A percentile compares a stretch with the other conserved stretches of the same genome.
phyloP scores from a whole-genome alignment of 2,329 filamentous ascomycete species.

The Cryphonectria parasitica region DNA sequence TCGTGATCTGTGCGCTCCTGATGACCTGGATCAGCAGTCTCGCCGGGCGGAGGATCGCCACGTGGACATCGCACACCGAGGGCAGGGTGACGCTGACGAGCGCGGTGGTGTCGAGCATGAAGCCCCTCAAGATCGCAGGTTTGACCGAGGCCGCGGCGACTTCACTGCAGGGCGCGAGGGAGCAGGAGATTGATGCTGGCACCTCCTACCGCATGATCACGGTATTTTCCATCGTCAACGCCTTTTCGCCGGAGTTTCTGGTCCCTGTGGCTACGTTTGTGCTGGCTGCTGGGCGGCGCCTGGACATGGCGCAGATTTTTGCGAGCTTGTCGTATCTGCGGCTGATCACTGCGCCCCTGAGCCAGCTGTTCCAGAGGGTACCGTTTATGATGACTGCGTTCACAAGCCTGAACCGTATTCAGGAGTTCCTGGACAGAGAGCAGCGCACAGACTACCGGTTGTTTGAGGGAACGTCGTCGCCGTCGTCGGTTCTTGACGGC shows the following conservation, averaged over 20 bases:
- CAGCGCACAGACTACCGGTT: slow-evolving; percentile 22
- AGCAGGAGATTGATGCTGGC: slow-evolving; percentile 37
- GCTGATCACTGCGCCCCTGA: slow-evolving; percentile 26
- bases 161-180: slow-evolving; percentile 37
- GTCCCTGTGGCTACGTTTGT: slow-evolving; percentile 20
- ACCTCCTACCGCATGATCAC: slow-evolving; percentile 35
- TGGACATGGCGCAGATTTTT: slow-evolving; percentile 18
- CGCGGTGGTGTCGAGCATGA: slow-evolving; percentile 25
- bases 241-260: slow-evolving; percentile 28
- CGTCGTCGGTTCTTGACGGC: background rate
- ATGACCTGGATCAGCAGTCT: slow-evolving; percentile 37
- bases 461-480: background rate
- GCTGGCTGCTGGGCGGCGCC: slow-evolving; percentile 10
- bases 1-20: slow-evolving; percentile 29
- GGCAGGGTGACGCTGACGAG: slow-evolving; percentile 31
- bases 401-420: slow-evolving; percentile 25
- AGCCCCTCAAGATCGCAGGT: slow-evolving; percentile 25
- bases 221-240: slow-evolving; percentile 22
- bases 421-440: slow-evolving; percentile 27
- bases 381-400: slow-evolving; percentile 30
- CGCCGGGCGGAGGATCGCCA: slow-evolving; percentile 39
- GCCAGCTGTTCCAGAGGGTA: slow-evolving; percentile 30
- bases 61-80: slow-evolving; percentile 31
- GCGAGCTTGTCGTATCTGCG: slow-evolving; percentile 25
- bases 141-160: slow-evolving; percentile 34